Conservation (phyloP, 2,329 filamentous ascomycete genomes). For the Cercospora canescens region DNA sequence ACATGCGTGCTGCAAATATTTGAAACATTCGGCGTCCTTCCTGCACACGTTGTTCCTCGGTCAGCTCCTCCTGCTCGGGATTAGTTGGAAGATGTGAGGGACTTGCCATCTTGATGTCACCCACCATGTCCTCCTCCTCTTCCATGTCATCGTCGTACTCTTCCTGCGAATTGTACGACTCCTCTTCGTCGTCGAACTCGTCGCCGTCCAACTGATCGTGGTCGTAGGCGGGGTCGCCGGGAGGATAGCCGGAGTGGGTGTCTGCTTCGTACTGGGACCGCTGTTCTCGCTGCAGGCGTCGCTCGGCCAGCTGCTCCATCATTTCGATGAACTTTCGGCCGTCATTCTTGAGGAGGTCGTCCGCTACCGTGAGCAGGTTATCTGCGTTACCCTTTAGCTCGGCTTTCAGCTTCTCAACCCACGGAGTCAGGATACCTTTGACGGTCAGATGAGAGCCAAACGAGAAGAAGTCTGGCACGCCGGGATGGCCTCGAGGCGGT, state of each 20-base stretch:
- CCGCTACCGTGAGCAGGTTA: slow-evolving; percentile 96
- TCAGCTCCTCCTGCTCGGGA: slow-evolving; percentile 79
- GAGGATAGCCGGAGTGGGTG: slow-evolving; percentile 51
- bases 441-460: slow-evolving; percentile 98
- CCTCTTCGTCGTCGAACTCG: slow-evolving; percentile 75
- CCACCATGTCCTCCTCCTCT: slow-evolving; percentile 64
- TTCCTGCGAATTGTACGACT: slow-evolving; percentile 62
- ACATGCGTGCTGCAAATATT: slow-evolving; percentile 98
- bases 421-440: slow-evolving; percentile 61
- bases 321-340: slow-evolving; percentile 99
- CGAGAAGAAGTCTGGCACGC: slow-evolving; percentile 84
- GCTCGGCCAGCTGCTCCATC: slow-evolving; percentile 99
- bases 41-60: slow-evolving; percentile 97
- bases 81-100: slow-evolving; percentile 40
- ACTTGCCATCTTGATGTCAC: slow-evolving; percentile 26
- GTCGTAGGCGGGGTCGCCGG: slow-evolving; percentile 52
- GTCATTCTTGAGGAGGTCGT: slow-evolving; percentile 97
- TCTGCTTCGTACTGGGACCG: slow-evolving; percentile 72
- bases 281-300: slow-evolving; percentile 94
- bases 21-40: slow-evolving; percentile 98
- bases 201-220: slow-evolving; percentile 73
- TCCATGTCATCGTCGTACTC: slow-evolving; percentile 62
- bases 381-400: slow-evolving; percentile 58
- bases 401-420: slow-evolving; percentile 36
- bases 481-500: slow-evolving; percentile 60